Base-by-base conservation (phyloP, 2,329 filamentous ascomycete genomes). In the Ophiostoma angusticollis region DNA sequence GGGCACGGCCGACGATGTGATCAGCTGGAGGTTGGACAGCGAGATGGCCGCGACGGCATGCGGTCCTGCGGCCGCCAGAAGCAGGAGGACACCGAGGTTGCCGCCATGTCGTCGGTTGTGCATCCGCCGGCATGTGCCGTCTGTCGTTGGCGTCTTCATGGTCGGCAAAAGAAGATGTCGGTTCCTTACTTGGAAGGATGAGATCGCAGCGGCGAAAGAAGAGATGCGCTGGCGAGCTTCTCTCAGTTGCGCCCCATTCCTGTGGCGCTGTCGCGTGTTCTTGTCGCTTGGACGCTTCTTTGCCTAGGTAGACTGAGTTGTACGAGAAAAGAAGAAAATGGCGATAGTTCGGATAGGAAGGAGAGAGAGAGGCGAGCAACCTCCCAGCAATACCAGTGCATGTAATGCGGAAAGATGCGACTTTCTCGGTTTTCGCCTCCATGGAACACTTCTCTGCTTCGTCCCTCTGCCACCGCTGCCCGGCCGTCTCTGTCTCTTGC, bases 21-120 rank as follows among this genome's bases (percentile, higher is more conserved):
- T 55, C 30, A 57, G 50, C 39, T 66, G 55, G 40, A 68, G 61
- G 46, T 57, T 57, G 32, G 60, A 56, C 21, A 68, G 54, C 6
- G 55, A 54, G 9, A 58, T 35, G n/a, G 54, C 54, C 13, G 51
- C 47, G 18, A 49, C 46, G 17, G 49, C 48, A 22, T 53, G 50
- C 18, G 49, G 47, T 41, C 52, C 36, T 36, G 17, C 34, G 5
- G 37, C 25, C 8, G 32, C 29, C 4, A 33, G 23, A 7, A 34
- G 25, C 18, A 44, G 17, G 5, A 37, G n/a, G 19, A 35, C 13
- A 27, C 14, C 6, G 12, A 22, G 12, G 23, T 4, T 9, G 22
- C 22, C 17, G 27, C 9, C 13, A 11, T 9, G 31, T 7, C 5
- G 31, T 14, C 7, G 22, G 8, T 9, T 19, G 9, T 14, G 28